Evolutionary conservation across 2,329 filamentous ascomycete genomes (phyloP), one percentile per base, ranked within the genome.

Genomic region (Verticillium zaregamsianum): DNA sequence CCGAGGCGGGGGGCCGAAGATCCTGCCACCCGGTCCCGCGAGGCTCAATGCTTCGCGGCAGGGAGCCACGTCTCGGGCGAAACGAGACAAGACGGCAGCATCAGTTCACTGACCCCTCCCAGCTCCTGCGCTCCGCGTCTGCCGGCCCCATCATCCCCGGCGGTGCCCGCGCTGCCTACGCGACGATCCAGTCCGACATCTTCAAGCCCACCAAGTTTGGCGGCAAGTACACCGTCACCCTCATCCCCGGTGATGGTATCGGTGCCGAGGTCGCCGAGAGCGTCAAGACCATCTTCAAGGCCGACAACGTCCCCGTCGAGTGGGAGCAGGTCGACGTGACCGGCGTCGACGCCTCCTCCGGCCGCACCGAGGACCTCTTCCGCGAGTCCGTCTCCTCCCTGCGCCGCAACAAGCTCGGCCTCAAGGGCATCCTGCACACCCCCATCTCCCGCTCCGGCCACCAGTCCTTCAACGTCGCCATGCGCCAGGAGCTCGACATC

Each of bases 131-230:
- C 64, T 62, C 64, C 74, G 74, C 74, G 67, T 76, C 79, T 66
- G 79, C 81, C 68, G 72, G 76, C 71, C 77, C 77, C 69, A 72
- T 75, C 69, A 69, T 71, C 57, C 70, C 74, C 66, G 72, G 74
- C 67, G 40, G 40, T 12, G 75, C 79, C 63, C 83, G 84, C 75
- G 58, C 58, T 35, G 79, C 80, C 71, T 89, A 93, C 77, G 92
- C 92, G 71, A 96, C 92, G 67, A 84, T 97, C 71, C 88, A 93
- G 80, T 90, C 90, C 77, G 95, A 98, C 80, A 94, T 98, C 80
- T 97, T 98, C 87, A 97, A 97, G 87, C 93, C 93, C 71, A 93
- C 94, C 82, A 95, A 98, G 86, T 98, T 93, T 79, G 95, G 95
- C 78, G 92, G 94, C 82, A 99, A 98, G 84, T 99, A 98, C 86